Base-by-base conservation (phyloP, 192 early-diverging fungal species). In the Haplosporangium gracile region DNA sequence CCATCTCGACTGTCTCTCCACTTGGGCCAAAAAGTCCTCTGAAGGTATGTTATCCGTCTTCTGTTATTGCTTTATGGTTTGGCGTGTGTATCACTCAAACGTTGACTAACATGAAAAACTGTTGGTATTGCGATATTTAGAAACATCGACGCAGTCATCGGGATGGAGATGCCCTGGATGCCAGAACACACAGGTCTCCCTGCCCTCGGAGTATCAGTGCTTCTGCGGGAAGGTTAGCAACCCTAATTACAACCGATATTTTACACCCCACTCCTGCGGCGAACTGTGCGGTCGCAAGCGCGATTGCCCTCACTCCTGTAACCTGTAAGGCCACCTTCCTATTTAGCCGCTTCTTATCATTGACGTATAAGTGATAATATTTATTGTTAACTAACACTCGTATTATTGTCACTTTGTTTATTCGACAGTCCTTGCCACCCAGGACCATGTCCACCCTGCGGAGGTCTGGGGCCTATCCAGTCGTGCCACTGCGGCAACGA, bases 161-260 rank as follows among this genome's bases (percentile, higher is more conserved):
- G 80, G 87, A 5, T 98, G 97, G 97, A 89, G 97, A 51, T 98
- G 97, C 88, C 97, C 97, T 2, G 96, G 98, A 24, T 99, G 97
- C 87, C 96, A 97, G 82, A 87, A 94, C 81, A 89, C 78, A 49
- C 90, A 88, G 70, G 88, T 88, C 2, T 93, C 89, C n/a, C 82
- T 94, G 36, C 97, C 97, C 2, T 72, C 83, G 43, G 91, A 94
- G 70, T 96, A 98, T 77, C 77, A 86, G 26, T 98, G 97, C 86
- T 98, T 97, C 76, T 99, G 97, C 87, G 95, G 76, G 6, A 96
- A 96, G 57, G 81, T 80, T 34, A 84, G 90, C 63, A 92, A 96
- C 68, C 96, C 97, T 7, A 90, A 92, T 57, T 82, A 74, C 34
- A 90, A 88, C 55, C 89, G 93, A 29, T 94, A 91, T 74, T 57